Base-by-base conservation (phyloP, 2,329 filamentous ascomycete species). In the Falciphora oryzae region DNA sequence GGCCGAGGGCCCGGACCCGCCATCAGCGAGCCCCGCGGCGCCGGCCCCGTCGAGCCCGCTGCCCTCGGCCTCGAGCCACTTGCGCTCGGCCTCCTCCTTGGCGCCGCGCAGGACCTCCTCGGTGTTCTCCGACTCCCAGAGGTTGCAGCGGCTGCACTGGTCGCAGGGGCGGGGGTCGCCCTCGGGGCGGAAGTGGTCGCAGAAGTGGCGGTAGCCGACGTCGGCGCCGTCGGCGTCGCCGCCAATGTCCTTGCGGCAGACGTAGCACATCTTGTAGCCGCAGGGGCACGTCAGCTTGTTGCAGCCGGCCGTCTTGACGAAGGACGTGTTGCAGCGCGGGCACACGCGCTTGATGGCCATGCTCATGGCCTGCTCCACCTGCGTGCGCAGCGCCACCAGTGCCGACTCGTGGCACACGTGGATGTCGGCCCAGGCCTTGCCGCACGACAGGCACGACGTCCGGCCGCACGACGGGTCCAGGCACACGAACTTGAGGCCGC, bases 191-290 rank as follows among this genome's bases (percentile, higher is more conserved):
- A 98, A 98, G 77, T 98, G 95, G 74, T 97, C 91, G 75, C 95
- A 99, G 73, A 97, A 99, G 76, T 99, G 95, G 56, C 87, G 83
- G 75, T 99, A 98, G 0, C 94, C 93, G 74, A 93, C 89, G 61
- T 76, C 76, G 32, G 73, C 69, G 16, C 71, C 80, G 18, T 71
- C 76, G 50, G 70, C 67, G 62, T 85, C 80, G 60, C 85, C 79
- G 65, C 81, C 79, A 60, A 89, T 86, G 71, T 92, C 88, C 69
- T 89, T 89, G 57, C 95, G 91, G 76, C 95, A 99, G 60, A 98
- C 87, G 73, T 99, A 99, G 75, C 95, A 99, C 94, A 98, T 98
- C 70, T 91, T 90, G 78, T 98, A 98, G 11, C 95, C 95, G 76
- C 95, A 99, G 22, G 93, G 88, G 74, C 95, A 98, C 7, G 92